These are phyloP conservation scores for Radiomyces spectabilis DNA, from an alignment of 192 early-diverging fungal genomes.

Conservation along the genomic window DNA sequence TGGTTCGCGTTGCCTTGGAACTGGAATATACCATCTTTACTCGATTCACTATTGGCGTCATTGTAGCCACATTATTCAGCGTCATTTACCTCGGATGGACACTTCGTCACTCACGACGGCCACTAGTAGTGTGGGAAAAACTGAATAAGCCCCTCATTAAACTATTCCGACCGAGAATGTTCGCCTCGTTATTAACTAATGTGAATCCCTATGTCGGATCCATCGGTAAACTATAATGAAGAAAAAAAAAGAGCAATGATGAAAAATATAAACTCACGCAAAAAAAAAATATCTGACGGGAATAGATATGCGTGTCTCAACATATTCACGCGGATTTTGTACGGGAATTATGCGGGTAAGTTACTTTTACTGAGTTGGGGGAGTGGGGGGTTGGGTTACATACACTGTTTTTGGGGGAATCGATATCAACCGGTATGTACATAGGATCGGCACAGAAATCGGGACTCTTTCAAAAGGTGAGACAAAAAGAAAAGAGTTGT, in stretches of 20 bases:
- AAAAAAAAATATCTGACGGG: neutral
- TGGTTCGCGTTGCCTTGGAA: constrained; percentile 13
- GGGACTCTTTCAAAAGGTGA: constrained; percentile 39
- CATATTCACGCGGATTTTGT: constrained; percentile 40
- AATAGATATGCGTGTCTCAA: constrained; percentile 44
- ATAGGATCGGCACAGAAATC: constrained; percentile 44
- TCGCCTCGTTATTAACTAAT: constrained; percentile 32
- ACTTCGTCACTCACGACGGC: constrained; percentile 17
- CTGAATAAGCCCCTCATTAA: constrained; percentile 40
- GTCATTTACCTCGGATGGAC: constrained; percentile 19
- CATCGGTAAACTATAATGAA: constrained; percentile 26
- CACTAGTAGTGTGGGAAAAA: constrained; percentile 41
- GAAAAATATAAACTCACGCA: too few species aligned
- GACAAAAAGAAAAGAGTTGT: too few species aligned
- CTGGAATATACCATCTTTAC: constrained; percentile 29
- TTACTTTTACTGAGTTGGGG: neutral
- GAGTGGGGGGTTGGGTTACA: neutral
- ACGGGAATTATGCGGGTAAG: constrained; percentile 48
- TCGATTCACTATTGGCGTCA: constrained; percentile 16
- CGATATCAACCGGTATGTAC: neutral
- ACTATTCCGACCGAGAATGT: constrained; percentile 38
- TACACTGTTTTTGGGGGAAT: neutral
- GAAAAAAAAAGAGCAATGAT: too few species aligned
- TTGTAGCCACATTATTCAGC: constrained; percentile 13
- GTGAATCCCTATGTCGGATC: constrained; percentile 43